A percentile compares a stretch with the other conserved stretches of the same genome.
Conservation (phyloP, 176 grass and related monocot species). For the sorghum (Sorghum bicolor) region Sorghum_bicolor_NCBIv3 NC_012873.2:67761501-67762000, state of each 20-base stretch:
- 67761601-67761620: neutral
- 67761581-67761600: neutral
- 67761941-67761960: constrained; percentile 84
- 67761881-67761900: constrained; percentile 51
- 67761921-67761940: constrained; percentile 77
- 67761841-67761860: constrained; percentile 87
- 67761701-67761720: constrained; percentile 81
- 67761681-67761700: constrained; percentile 82
- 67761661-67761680: constrained; percentile 79
- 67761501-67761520: neutral
- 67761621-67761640: neutral
- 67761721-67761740: constrained; percentile 78
- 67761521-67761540: neutral
- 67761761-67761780: constrained; percentile 65
- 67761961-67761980: constrained; percentile 80
- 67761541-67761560: neutral
- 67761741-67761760: constrained; percentile 90
- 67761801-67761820: constrained; percentile 92
- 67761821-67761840: constrained; percentile 77
- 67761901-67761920: constrained; percentile 80
- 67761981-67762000: constrained; percentile 80
- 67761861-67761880: constrained; percentile 81
- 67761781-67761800: constrained; percentile 89
- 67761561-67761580: neutral
- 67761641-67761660: constrained; percentile 68